Percentiles rank a stretch among this genome's conserved stretches.
These are phyloP conservation scores for Metarhizium album DNA, from an alignment of 2,329 filamentous ascomycete species.

Conservation along the genomic window DNA sequence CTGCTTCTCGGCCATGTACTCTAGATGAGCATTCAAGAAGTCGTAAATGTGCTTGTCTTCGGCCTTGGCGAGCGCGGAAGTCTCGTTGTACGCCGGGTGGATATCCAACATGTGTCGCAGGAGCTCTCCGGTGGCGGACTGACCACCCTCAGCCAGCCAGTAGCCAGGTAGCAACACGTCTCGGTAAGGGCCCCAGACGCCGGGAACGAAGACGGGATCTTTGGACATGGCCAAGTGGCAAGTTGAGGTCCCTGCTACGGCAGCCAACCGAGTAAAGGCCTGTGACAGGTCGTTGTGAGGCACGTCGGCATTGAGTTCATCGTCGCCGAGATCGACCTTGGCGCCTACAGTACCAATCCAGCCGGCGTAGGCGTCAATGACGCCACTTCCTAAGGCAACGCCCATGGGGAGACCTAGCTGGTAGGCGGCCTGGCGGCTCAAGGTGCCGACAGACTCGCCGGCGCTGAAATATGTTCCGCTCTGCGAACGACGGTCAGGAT, in stretches of 20 bases:
- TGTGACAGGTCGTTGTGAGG: constrained; percentile 81
- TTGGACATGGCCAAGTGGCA: constrained; percentile 95
- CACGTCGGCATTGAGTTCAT: constrained; percentile 54
- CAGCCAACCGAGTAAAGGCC: constrained; percentile 84
- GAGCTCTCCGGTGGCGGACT: constrained; percentile 91
- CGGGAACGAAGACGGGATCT: constrained; percentile 84
- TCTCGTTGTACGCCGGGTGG: constrained; percentile 79
- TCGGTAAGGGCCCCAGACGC: constrained; percentile 94
- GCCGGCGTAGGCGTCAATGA: constrained; percentile 96
- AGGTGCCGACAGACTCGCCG: constrained; percentile 76
- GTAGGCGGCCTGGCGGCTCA: constrained; percentile 71
- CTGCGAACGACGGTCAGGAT: constrained; percentile 33
- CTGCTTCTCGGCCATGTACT: constrained; percentile 58
- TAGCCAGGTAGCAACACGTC: constrained; percentile 85
- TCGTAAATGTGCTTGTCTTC: constrained; percentile 88
- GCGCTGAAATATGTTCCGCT: constrained; percentile 87
- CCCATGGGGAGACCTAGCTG: constrained; percentile 79
- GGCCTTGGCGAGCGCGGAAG: constrained; percentile 65
- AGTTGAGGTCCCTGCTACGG: constrained; percentile 92
- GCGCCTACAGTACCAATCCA: constrained; percentile 99
- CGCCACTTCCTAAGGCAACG: constrained; percentile 87
- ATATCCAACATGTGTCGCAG: constrained; percentile 92
- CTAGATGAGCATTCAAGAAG: constrained; percentile 81
- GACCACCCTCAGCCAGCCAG: constrained; percentile 96
- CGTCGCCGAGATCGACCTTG: constrained; percentile 64